Conservation (phyloP, 441 rosid species). For the Populus hybrid region DNA sequence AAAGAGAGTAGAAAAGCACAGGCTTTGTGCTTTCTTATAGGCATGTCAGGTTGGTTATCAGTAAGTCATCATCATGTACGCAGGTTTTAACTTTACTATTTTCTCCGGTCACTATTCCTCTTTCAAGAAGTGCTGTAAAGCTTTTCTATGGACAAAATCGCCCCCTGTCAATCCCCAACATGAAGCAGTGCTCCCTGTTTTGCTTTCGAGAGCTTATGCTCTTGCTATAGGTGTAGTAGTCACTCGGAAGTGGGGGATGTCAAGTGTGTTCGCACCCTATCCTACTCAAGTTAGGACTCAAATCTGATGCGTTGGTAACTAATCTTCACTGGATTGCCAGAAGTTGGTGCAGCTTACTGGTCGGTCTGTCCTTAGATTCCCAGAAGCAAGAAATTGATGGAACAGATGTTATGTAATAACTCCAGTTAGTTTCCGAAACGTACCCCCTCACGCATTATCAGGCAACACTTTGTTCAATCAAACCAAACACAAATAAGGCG, state of each 20-base stretch:
- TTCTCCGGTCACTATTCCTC: not conserved
- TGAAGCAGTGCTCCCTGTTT: no score
- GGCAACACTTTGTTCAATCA: not conserved
- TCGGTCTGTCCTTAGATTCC: slow-evolving; percentile 14
- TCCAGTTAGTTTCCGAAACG: not conserved
- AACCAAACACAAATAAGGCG: not conserved
- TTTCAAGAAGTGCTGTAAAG: not conserved
- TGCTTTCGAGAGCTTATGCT: no score
- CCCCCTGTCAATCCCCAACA: not conserved
- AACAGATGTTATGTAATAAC: not conserved
- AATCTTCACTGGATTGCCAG: no score
- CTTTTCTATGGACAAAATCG: not conserved
- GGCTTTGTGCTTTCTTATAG: slow-evolving; percentile 13
- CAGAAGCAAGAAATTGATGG: slow-evolving; percentile 28
- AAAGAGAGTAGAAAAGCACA: not conserved
- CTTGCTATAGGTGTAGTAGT: no score
- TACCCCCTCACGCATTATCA: not conserved
- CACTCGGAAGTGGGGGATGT: no score
- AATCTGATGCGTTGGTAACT: not conserved
- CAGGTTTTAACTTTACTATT: not conserved
- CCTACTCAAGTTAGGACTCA: not conserved
- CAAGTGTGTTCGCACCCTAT: not conserved
- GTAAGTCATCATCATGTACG: not conserved
- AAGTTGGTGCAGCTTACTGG: slow-evolving; percentile 7
- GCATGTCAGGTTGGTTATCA: slow-evolving; percentile 21